phyloP scores from a whole-genome alignment of 1,139 yeast species.

The Blastobotrys raffinosifermentans region DNA sequence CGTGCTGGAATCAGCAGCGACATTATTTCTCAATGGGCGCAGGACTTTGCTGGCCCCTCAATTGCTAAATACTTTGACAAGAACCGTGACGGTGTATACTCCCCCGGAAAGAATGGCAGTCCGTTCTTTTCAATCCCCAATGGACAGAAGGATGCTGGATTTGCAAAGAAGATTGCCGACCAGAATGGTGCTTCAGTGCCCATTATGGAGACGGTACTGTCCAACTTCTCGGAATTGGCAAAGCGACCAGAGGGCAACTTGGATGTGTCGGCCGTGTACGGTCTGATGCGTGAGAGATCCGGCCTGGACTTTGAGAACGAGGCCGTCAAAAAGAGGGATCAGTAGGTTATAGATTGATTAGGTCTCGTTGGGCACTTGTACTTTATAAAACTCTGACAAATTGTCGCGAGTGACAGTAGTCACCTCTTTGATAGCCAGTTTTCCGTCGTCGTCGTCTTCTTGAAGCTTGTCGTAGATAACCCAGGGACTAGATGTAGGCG shows the following conservation, averaged over 20 bases:
- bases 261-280: constrained; percentile 29
- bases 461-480: constrained; percentile 1
- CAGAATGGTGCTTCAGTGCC: constrained; percentile 19
- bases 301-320: constrained; percentile 27
- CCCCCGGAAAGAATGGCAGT: constrained; percentile 18
- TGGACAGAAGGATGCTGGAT: constrained; percentile 26
- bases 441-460: neutral
- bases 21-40: constrained; percentile 18
- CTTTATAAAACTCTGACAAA: neutral
- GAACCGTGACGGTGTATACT: constrained; percentile 20
- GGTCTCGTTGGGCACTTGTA: neutral
- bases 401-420: neutral
- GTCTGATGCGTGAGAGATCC: constrained; percentile 24
- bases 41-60: constrained; percentile 19
- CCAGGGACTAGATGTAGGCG: constrained; percentile 2
- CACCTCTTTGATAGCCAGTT: neutral
- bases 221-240: constrained; percentile 18
- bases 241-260: constrained; percentile 20
- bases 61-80: constrained; percentile 19
- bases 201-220: constrained; percentile 18
- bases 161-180: constrained; percentile 22
- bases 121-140: constrained; percentile 25
- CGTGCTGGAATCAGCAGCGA: constrained; percentile 22
- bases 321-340: constrained; percentile 19
- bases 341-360: neutral